Evolutionary conservation across 139 green algal species (phyloP).

Genomic region (Deuterostichococcus epilithicus): DNA sequence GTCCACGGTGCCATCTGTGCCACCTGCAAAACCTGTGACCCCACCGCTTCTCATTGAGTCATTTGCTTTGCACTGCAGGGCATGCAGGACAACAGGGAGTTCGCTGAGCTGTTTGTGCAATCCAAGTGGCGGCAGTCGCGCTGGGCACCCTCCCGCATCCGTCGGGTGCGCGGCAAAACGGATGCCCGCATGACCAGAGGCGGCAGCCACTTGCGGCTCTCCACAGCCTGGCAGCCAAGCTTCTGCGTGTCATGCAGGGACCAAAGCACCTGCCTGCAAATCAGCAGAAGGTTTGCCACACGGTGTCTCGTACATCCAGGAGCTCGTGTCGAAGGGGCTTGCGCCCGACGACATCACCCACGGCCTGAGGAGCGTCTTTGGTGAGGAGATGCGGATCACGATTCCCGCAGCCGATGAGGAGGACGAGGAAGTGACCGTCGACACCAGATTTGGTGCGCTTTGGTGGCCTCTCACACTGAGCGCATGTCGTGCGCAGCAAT

Average conservation of each 20-base stretch:
- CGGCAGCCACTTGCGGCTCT: not conserved
- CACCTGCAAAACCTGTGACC: not conserved
- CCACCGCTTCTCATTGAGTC: not conserved
- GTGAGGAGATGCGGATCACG: constrained; percentile 6
- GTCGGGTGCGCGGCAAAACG: not conserved
- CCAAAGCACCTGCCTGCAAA: no score
- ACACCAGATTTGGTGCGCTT: not conserved
- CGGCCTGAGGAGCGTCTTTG: constrained; percentile 35
- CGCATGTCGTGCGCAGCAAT: no score
- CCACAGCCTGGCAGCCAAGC: no score
- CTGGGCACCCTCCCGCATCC: constrained; percentile 44
- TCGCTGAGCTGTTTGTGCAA: constrained; percentile 41
- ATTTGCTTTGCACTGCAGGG: constrained; percentile 6
- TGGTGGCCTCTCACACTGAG: no score
- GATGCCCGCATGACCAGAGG: not conserved
- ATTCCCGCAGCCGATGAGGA: not conserved
- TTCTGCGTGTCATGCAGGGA: no score
- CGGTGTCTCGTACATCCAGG: constrained; percentile 2
- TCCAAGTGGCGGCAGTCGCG: constrained; percentile 51
- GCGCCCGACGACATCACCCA: not conserved
- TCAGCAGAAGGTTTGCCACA: no score
- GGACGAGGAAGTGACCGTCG: not conserved
- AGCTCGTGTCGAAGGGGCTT: constrained; percentile 35
- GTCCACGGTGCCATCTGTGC: not conserved
- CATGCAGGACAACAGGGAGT: constrained; percentile 47